Evolutionary conservation across 2,329 filamentous ascomycete genomes (phyloP).

Genomic region (Nectriaceae sp.): DNA sequence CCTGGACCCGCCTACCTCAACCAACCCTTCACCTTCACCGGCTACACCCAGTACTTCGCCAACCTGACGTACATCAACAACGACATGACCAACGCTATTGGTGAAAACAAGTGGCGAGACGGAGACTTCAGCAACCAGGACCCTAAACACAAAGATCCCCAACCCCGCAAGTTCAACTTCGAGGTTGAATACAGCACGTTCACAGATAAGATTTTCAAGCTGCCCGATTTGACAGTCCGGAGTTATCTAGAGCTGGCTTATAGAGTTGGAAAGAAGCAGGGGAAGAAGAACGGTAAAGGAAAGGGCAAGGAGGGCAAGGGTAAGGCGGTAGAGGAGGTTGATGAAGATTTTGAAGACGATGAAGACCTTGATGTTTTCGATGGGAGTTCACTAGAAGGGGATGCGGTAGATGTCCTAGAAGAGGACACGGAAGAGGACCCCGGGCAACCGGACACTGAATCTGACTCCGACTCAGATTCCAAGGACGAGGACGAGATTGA

Average conservation of each 20-base stretch:
- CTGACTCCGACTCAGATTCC: conserved; percentile 12
- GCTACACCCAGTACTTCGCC: conserved; percentile 89
- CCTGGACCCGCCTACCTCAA: conserved; percentile 90
- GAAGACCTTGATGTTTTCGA: conserved; percentile 31
- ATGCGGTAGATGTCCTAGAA: too few species aligned
- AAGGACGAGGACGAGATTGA: conserved; percentile 29
- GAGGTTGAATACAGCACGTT: conserved; percentile 87
- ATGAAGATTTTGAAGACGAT: conserved; percentile 17
- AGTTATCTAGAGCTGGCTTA: conserved; percentile 80
- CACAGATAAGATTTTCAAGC: conserved; percentile 70
- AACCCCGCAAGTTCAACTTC: conserved; percentile 68
- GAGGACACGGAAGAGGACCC: too few species aligned
- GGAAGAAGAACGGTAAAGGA: conserved; percentile 12
- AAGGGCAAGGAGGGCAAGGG: conserved; percentile 27
- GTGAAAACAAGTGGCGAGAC: conserved; percentile 58
- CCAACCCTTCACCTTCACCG: conserved; percentile 75
- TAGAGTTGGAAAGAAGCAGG: conserved; percentile 60
- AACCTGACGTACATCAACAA: conserved; percentile 93
- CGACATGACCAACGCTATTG: conserved; percentile 48
- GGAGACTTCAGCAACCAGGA: conserved; percentile 65
- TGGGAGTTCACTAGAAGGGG: too few species aligned
- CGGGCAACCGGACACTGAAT: too few species aligned
- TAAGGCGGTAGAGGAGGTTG: conserved; percentile 18
- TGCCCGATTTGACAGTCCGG: conserved; percentile 82
- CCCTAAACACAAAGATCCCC: conserved; percentile 49